phyloP scores from a whole-genome alignment of 306 rosid species.

The Lupinus albus region DNA sequence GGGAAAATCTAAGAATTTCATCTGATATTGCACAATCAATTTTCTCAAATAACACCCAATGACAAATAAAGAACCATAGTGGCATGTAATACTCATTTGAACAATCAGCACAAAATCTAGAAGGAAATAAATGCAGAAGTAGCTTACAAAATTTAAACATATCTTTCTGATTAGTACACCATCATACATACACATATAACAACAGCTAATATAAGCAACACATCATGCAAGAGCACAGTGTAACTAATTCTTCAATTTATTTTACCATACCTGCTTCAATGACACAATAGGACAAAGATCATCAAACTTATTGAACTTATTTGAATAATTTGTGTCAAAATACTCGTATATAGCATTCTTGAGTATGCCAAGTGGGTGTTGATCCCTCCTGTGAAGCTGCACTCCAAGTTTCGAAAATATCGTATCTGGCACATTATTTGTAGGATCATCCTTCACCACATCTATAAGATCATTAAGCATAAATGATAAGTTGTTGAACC shows the following conservation, averaged over 20 bases:
- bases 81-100: conserved; percentile 14
- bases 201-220: conserved; percentile 16
- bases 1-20: neutral
- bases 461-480: conserved; percentile 53
- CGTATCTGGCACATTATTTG: conserved; percentile 88
- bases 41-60: conserved; percentile 3
- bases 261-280: conserved; percentile 66
- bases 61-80: neutral
- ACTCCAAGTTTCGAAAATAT: conserved; percentile 85
- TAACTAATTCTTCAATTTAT: conserved; percentile 3
- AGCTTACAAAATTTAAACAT: conserved; percentile 13
- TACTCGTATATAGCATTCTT: conserved; percentile 84
- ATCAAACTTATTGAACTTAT: conserved; percentile 83
- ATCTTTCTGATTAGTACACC: neutral
- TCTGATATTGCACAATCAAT: conserved; percentile 1
- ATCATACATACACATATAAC: neutral
- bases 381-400: conserved; percentile 92
- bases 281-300: conserved; percentile 81
- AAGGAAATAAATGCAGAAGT: conserved; percentile 14
- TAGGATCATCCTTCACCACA: conserved; percentile 88
- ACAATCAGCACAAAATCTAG: neutral
- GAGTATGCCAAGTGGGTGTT: conserved; percentile 87
- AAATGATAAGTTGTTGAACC: conserved; percentile 20
- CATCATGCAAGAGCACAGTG: conserved; percentile 24
- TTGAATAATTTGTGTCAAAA: conserved; percentile 71